Evolutionary conservation across 495 filamentous ascomycete genomes (phyloP).

Genomic region (Lentithecium fluviatile): DNA sequence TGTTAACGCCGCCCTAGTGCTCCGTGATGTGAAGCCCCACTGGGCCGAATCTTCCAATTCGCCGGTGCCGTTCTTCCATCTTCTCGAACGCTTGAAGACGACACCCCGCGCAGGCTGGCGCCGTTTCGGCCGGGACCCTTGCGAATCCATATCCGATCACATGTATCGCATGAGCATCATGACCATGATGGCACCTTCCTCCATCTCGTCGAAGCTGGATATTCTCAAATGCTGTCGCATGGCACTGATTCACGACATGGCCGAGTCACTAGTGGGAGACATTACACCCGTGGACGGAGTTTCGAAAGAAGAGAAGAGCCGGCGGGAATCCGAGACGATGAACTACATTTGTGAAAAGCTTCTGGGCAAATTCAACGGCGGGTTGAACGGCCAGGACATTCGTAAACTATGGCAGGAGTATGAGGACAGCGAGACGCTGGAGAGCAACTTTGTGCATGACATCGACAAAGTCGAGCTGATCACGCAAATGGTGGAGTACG

Average conservation of each 20-base stretch:
- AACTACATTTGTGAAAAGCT: slow-evolving; percentile 73
- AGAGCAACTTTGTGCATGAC: slow-evolving; percentile 90
- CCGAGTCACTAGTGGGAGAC: slow-evolving; percentile 89
- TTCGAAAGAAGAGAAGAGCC: slow-evolving; percentile 71
- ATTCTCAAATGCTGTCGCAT: slow-evolving; percentile 84
- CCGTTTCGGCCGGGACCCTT: slow-evolving; percentile 70
- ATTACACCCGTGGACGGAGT: slow-evolving; percentile 87
- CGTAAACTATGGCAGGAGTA: slow-evolving; percentile 87
- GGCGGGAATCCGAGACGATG: slow-evolving; percentile 85
- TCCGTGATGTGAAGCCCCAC: slow-evolving; percentile 52
- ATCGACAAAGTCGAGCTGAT: slow-evolving; percentile 95
- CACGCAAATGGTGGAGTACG: slow-evolving; percentile 95
- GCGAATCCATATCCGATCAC: slow-evolving; percentile 92
- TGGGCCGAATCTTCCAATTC: slow-evolving; percentile 63
- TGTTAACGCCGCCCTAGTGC: slow-evolving; percentile 26
- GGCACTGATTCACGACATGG: slow-evolving; percentile 97
- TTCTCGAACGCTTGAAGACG: slow-evolving; percentile 90
- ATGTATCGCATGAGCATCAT: slow-evolving; percentile 99
- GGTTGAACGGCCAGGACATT: slow-evolving; percentile 64
- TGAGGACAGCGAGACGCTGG: slow-evolving; percentile 76
- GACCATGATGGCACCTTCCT: slow-evolving; percentile 84
- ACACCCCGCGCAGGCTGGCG: slow-evolving; percentile 95
- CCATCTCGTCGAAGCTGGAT: slow-evolving; percentile 67
- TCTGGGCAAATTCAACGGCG: slow-evolving; percentile 71
- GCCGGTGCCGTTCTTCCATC: slow-evolving; percentile 87